These are phyloP conservation scores for Hylodesmum podocarpum DNA, from an alignment of 306 rosid genomes.

Conservation along the genomic window DNA sequence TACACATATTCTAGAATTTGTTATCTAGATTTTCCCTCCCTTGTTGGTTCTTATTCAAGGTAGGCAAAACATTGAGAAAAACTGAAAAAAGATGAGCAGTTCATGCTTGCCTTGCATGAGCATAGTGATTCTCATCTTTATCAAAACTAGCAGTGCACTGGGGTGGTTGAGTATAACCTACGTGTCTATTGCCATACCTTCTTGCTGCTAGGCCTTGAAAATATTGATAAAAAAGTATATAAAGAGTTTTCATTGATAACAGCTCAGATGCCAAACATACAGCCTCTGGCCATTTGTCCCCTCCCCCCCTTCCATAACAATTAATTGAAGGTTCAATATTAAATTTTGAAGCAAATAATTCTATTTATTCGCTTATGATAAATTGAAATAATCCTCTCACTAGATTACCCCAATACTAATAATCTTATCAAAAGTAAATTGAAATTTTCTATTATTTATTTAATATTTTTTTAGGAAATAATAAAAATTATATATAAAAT, in stretches of 20 bases:
- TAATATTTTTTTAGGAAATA: background rate
- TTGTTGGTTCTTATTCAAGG: conserved; percentile 20
- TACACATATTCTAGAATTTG: background rate
- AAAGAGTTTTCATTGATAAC: background rate
- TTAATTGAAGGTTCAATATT: background rate
- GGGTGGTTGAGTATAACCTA: background rate
- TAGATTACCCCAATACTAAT: background rate
- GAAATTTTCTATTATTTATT: background rate
- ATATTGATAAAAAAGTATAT: background rate
- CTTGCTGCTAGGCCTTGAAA: background rate
- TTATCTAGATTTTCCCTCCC: conserved; percentile 1
- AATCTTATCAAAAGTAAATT: background rate
- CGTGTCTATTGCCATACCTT: background rate
- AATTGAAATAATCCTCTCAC: background rate
- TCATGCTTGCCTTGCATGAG: conserved; percentile 18
- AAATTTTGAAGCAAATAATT: background rate
- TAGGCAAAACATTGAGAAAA: conserved; percentile 10
- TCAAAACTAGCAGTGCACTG: background rate
- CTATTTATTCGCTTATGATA: background rate
- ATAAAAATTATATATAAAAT: background rate
- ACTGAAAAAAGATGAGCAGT: background rate
- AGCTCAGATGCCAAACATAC: background rate
- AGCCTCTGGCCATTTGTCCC: background rate
- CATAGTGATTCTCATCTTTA: background rate
- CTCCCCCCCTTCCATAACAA: background rate